Base-by-base conservation (phyloP, 2,329 filamentous ascomycete genomes). In the Phyllosticta citribraziliensis region DNA sequence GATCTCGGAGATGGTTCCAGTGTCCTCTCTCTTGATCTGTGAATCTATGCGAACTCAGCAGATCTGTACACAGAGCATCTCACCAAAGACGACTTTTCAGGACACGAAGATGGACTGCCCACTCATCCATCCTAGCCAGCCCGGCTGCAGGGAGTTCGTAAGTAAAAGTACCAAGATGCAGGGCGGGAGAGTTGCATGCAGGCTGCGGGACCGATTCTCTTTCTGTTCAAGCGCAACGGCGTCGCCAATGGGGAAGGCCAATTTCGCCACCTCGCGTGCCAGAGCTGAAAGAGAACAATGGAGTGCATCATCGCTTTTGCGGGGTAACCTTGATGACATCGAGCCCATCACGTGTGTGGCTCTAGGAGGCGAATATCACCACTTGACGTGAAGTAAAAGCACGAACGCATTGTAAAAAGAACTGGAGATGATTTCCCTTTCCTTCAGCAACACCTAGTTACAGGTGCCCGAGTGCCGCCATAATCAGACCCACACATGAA, bases 391-490 rank as follows among this genome's bases (percentile, higher is more conserved):
- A 14, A 40, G 22, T 10, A 40, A n/a, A 56, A 25, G 56, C 47
- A 52, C 12, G 22, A 22, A 22, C 22, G 22, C 22, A 8, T 10
- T 14, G 5, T 40, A 9, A 30, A 12, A 47, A 51, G 58, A 56
- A 56, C 30, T n/a, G 58, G 58, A 56, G 58, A 60, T 60, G 35
- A 14, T 56, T 56, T 56, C 56, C 40, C 24, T 60, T 60, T 51
- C 58, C 35, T 35, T 50, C 9, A 25, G 40, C 19, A 9, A 5
- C 33, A 40, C 30, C 57, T 55, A 33, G 24, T 20, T 25, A 19
- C 19, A 52, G 19, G 52, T 40, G 53, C 53, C 58, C 8, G 24
- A 19, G 14, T 52, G 24, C 40, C 17, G 40, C 40, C 6, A 47
- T 47, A 47, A 47, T 14, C 6, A 47, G 14, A 47, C 40, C 40